phyloP scores from a whole-genome alignment of 2,329 filamentous ascomycete genomes.

The Aspergillus puulaauensis region DNA sequence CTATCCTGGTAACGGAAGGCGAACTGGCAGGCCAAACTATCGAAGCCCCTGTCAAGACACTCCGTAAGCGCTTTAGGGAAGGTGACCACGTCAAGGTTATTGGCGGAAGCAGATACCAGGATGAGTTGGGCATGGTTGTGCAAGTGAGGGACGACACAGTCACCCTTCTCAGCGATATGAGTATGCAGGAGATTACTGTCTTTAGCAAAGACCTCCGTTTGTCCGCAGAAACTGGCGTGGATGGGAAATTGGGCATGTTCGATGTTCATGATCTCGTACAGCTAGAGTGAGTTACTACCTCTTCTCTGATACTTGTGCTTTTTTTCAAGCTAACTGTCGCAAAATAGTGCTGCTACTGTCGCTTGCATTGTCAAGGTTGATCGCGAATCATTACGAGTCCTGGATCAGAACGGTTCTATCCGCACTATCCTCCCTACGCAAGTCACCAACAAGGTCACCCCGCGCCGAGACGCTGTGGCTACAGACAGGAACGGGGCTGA shows the following conservation, averaged over 20 bases:
- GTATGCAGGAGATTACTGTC: conserved; percentile 89
- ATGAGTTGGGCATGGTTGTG: conserved; percentile 96
- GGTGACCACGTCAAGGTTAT: conserved; percentile 99
- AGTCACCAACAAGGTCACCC: conserved; percentile 83
- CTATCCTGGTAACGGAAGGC: conserved; percentile 79
- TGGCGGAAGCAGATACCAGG: conserved; percentile 87
- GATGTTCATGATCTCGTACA: conserved; percentile 93
- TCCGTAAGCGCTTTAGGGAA: conserved; percentile 87
- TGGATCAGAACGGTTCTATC: conserved; percentile 85
- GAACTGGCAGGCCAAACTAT: conserved; percentile 79
- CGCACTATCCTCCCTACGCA: conserved; percentile 85
- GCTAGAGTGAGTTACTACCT: conserved; percentile 63
- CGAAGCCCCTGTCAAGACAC: conserved; percentile 85
- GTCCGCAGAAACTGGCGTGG: conserved; percentile 85
- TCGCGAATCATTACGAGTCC: conserved; percentile 81
- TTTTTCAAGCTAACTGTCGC: conserved; percentile 26
- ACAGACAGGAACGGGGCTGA: conserved; percentile 92
- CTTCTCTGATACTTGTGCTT: neutral
- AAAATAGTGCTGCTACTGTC: conserved; percentile 71
- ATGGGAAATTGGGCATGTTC: conserved; percentile 79
- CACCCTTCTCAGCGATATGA: conserved; percentile 89
- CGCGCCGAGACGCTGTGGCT: conserved; percentile 79
- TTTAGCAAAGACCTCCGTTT: conserved; percentile 96
- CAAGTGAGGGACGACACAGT: conserved; percentile 90
- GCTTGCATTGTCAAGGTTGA: conserved; percentile 94